Conservation (phyloP, 305 asterid species). For the Fraxinus ornus region DNA sequence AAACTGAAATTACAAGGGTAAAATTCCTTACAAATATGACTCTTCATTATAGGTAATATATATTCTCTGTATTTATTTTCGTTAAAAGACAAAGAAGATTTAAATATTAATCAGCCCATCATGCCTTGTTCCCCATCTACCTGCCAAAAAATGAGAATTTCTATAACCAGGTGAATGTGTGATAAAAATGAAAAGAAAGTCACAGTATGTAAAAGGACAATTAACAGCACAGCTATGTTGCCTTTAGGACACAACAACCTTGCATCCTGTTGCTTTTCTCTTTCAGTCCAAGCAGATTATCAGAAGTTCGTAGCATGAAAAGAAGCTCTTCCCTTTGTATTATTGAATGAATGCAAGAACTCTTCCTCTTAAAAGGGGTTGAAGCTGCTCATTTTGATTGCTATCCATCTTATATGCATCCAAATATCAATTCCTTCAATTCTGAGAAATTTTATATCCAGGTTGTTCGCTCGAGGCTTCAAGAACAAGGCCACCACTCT, state of each 20-base stretch:
- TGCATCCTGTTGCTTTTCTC: neutral
- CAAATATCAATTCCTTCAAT: neutral
- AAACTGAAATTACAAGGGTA: too few relatives aligned
- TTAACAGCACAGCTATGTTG: neutral
- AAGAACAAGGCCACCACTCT: conserved; percentile 89
- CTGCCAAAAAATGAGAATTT: neutral
- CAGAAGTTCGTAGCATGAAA: neutral
- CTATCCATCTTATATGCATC: neutral
- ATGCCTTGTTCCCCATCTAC: neutral
- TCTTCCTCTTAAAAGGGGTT: neutral
- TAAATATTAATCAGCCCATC: neutral
- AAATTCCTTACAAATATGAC: neutral
- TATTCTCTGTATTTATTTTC: neutral
- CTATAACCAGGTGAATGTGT: neutral
- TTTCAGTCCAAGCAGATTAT: neutral
- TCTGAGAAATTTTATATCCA: conserved; percentile 23
- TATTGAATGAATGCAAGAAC: neutral
- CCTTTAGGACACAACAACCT: neutral
- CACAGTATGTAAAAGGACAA: neutral
- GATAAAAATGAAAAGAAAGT: neutral
- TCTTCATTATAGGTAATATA: neutral
- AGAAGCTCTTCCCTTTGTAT: neutral
- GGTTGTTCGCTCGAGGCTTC: conserved; percentile 95
- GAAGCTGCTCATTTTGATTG: neutral
- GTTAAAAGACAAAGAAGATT: neutral